Conservation (phyloP, 129 eudicot genomes). For the Daucus carota region DH1_v3.0 NC_030383.2:9651001-9651500, state of each 20-base stretch:
- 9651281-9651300: neutral
- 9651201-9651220: constrained; percentile 83
- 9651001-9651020: constrained; percentile 18
- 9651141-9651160: constrained; percentile 78
- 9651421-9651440: too few species aligned
- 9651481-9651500: too few species aligned
- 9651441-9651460: too few species aligned
- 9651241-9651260: constrained; percentile 88
- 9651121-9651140: constrained; percentile 13
- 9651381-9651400: too few species aligned
- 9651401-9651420: too few species aligned
- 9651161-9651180: constrained; percentile 73
- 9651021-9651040: constrained; percentile 48
- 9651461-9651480: too few species aligned
- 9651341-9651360: neutral
- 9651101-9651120: constrained; percentile 40
- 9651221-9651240: constrained; percentile 74
- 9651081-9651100: constrained; percentile 58
- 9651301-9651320: too few species aligned
- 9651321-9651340: neutral
- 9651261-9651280: constrained; percentile 25
- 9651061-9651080: constrained; percentile 54
- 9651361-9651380: neutral
- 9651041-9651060: constrained; percentile 72
- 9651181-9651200: constrained; percentile 98